These are phyloP conservation scores for Skeletonema tropicum DNA, from an alignment of 108 stramenopile genomes.

Conservation along the genomic window DNA sequence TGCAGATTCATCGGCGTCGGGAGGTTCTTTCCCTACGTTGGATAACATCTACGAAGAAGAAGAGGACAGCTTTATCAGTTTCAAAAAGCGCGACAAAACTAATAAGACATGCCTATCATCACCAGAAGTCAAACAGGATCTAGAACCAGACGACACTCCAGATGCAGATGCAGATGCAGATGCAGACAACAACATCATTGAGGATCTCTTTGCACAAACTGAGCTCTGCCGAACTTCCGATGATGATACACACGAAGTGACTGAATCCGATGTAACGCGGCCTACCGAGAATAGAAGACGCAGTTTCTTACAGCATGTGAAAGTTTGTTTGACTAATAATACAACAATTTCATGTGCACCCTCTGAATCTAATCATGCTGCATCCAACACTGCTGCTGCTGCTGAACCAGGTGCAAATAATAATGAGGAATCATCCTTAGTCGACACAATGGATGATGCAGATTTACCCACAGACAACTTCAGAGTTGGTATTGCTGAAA, in stretches of 20 bases:
- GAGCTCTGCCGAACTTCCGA: conserved; percentile 1
- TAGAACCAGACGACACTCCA: no score
- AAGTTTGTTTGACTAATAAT: background rate
- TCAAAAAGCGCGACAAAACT: background rate
- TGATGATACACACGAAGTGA: background rate
- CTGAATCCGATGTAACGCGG: background rate
- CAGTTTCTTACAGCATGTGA: background rate
- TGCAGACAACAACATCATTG: background rate
- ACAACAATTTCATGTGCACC: background rate
- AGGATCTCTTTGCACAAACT: background rate
- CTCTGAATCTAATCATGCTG: background rate
- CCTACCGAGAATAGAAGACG: background rate
- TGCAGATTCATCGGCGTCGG: background rate
- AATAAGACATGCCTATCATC: background rate
- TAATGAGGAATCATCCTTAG: conserved; percentile 20
- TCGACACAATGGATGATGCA: conserved; percentile 13
- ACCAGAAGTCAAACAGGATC: background rate
- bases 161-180: no score
- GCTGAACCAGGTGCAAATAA: background rate
- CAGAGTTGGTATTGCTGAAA: conserved; percentile 2
- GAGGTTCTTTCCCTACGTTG: conserved; percentile 18
- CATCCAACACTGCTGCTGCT: background rate
- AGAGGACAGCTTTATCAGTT: background rate
- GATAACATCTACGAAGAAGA: conserved; percentile 15
- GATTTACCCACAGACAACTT: conserved; percentile 2